A percentile compares a stretch with the other conserved stretches of the same genome.
These are phyloP conservation scores for Poa pratensis DNA, from an alignment of 176 grass and related monocot species.

Conservation along the genomic window DNA sequence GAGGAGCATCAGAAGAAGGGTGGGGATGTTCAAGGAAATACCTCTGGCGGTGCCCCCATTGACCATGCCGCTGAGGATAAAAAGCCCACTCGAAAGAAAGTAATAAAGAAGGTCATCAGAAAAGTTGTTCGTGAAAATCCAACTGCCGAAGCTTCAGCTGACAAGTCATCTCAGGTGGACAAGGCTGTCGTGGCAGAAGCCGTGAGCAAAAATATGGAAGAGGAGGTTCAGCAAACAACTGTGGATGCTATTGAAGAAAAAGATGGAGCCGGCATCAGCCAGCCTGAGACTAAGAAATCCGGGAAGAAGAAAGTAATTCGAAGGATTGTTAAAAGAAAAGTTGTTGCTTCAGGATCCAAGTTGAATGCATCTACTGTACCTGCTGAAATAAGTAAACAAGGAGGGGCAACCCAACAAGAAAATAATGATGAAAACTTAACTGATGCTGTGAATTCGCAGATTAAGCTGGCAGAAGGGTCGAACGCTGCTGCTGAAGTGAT, in stretches of 20 bases:
- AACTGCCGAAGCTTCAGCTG: slow-evolving; percentile 37
- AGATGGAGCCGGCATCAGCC: background rate
- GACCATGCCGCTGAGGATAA: slow-evolving; percentile 33
- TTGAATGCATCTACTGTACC: slow-evolving; percentile 37
- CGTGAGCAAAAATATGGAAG: slow-evolving; percentile 36
- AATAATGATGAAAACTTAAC: slow-evolving; percentile 44
- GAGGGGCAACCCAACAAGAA: slow-evolving; percentile 24
- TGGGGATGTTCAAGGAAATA: slow-evolving; percentile 34
- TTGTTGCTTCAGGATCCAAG: slow-evolving; percentile 44
- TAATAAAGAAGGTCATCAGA: slow-evolving; percentile 69
- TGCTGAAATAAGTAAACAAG: slow-evolving; percentile 49
- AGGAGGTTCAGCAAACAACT: slow-evolving; percentile 22
- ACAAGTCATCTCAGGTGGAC: slow-evolving; percentile 44
- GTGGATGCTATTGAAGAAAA: slow-evolving; percentile 27
- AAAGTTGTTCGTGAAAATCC: slow-evolving; percentile 49
- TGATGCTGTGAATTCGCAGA: slow-evolving; percentile 22
- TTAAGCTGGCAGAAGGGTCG: slow-evolving; percentile 45
- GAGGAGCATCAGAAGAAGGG: slow-evolving; percentile 35
- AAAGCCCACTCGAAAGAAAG: slow-evolving; percentile 63
- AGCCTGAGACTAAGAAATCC: slow-evolving; percentile 31
- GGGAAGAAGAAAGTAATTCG: slow-evolving; percentile 68
- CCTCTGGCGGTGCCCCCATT: slow-evolving; percentile 8
- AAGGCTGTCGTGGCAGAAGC: slow-evolving; percentile 38
- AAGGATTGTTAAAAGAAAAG: slow-evolving; percentile 70
- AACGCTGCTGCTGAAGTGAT: slow-evolving; percentile 37